These are phyloP conservation scores for Suhomyces xylopsoci DNA, from an alignment of 805 yeast species.

Conservation along the genomic window DNA sequence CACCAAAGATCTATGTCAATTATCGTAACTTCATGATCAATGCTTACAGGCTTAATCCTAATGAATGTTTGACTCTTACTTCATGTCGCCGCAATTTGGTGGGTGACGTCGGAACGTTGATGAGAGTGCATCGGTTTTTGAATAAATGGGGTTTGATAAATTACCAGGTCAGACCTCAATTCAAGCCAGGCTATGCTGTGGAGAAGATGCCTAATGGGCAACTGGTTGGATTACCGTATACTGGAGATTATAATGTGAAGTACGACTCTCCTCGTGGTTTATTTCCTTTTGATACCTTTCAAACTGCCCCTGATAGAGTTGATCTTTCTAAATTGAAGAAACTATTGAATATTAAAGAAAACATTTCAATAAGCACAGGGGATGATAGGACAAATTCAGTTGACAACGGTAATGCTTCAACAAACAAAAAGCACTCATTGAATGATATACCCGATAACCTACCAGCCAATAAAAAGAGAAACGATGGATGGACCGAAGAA, in stretches of 20 bases:
- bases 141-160: constrained; percentile 92
- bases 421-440: background rate
- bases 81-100: constrained; percentile 87
- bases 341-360: constrained; percentile 17
- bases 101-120: constrained; percentile 86
- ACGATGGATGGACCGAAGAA: constrained; percentile 60
- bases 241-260: constrained; percentile 72
- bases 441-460: constrained; percentile 2
- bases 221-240: constrained; percentile 57
- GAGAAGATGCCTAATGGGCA: constrained; percentile 46
- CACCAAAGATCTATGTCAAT: constrained; percentile 75
- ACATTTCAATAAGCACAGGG: constrained; percentile 3
- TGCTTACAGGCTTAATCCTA: constrained; percentile 83
- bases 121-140: constrained; percentile 79
- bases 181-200: constrained; percentile 60
- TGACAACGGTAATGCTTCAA: constrained; percentile 2
- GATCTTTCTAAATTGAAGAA: constrained; percentile 37
- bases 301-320: constrained; percentile 54
- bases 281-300: constrained; percentile 85
- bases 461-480: constrained; percentile 25
- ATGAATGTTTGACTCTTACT: constrained; percentile 84
- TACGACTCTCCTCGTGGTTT: constrained; percentile 90
- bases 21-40: constrained; percentile 88
- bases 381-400: background rate
- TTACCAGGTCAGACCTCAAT: constrained; percentile 82